phyloP scores from a whole-genome alignment of 208 protist genomes.

The Giardia duodenalis region DNA sequence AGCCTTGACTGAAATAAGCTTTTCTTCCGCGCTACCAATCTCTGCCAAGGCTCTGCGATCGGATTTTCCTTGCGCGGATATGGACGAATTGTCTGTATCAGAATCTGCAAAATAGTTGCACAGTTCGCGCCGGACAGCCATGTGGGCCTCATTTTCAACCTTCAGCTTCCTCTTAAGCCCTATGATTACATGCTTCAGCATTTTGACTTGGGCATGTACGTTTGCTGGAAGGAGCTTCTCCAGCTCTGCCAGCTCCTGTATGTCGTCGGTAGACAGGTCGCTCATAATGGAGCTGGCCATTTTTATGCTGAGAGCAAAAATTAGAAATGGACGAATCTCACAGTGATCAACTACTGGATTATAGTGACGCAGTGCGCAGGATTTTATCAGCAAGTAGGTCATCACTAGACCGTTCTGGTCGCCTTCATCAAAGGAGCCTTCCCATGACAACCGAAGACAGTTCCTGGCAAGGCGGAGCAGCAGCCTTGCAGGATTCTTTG shows the following conservation, averaged over 20 bases:
- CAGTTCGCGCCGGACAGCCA: neutral
- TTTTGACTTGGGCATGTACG: neutral
- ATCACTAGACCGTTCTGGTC: too few species aligned
- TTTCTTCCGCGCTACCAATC: too few species aligned
- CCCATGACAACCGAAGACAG: too few species aligned
- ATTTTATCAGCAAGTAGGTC: too few species aligned
- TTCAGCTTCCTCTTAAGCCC: neutral
- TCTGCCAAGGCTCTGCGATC: too few species aligned
- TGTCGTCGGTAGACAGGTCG: neutral
- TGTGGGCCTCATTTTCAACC: neutral
- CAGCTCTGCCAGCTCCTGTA: neutral
- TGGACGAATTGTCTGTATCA: neutral
- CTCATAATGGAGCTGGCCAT: neutral
- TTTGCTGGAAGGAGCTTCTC: neutral
- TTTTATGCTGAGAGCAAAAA: too few species aligned
- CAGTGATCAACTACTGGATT: neutral
- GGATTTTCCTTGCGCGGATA: too few species aligned
- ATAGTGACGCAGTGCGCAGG: neutral
- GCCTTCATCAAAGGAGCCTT: too few species aligned
- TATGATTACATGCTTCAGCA: neutral
- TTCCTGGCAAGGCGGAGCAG: too few species aligned
- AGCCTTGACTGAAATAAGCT: too few species aligned
- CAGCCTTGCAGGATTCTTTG: neutral
- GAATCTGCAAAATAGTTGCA: neutral
- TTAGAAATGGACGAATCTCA: neutral